These are phyloP conservation scores for Datisca glomerata DNA, from an alignment of 306 rosid species.

Conservation along the genomic window DNA sequence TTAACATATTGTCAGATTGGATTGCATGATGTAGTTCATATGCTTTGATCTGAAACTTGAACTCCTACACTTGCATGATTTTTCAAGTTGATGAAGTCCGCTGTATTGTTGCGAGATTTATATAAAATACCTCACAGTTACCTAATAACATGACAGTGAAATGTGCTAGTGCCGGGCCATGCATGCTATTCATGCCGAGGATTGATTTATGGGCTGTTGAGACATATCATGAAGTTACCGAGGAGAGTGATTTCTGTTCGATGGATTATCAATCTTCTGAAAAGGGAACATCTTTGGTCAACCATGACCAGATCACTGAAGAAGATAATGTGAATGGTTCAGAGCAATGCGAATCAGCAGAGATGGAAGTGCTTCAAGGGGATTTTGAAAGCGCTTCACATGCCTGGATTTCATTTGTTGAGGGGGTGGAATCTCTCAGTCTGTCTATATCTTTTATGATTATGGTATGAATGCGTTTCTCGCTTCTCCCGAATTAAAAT, in stretches of 20 bases:
- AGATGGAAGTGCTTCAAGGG: slow-evolving; percentile 19
- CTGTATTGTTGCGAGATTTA: too few relatives aligned
- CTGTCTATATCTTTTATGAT: slow-evolving; percentile 65
- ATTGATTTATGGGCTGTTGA: slow-evolving; percentile 88
- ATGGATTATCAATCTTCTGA: slow-evolving; percentile 17
- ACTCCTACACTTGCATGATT: too few relatives aligned
- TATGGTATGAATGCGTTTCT: slow-evolving; percentile 42
- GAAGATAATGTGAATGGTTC: slow-evolving; percentile 22
- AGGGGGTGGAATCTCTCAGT: slow-evolving; percentile 74
- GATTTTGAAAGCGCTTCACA: slow-evolving; percentile 34
- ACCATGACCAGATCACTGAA: slow-evolving; percentile 18
- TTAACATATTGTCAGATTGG: too few relatives aligned
- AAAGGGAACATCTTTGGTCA: slow-evolving; percentile 18
- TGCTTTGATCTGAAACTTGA: too few relatives aligned
- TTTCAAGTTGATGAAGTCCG: too few relatives aligned
- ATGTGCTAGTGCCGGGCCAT: slow-evolving; percentile 54
- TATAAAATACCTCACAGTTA: slow-evolving; percentile 12
- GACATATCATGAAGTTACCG: slow-evolving; percentile 26
- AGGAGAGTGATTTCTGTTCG: slow-evolving; percentile 32
- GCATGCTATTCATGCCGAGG: slow-evolving; percentile 80
- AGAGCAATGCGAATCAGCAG: slow-evolving; percentile 25
- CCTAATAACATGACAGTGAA: slow-evolving; percentile 42
- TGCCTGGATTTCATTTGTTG: slow-evolving; percentile 79
- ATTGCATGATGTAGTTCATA: too few relatives aligned
- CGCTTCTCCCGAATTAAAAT: too few relatives aligned